These are phyloP conservation scores for Jaltomata sinuosa DNA, from an alignment of 257 asterid genomes.

Conservation along the genomic window DNA sequence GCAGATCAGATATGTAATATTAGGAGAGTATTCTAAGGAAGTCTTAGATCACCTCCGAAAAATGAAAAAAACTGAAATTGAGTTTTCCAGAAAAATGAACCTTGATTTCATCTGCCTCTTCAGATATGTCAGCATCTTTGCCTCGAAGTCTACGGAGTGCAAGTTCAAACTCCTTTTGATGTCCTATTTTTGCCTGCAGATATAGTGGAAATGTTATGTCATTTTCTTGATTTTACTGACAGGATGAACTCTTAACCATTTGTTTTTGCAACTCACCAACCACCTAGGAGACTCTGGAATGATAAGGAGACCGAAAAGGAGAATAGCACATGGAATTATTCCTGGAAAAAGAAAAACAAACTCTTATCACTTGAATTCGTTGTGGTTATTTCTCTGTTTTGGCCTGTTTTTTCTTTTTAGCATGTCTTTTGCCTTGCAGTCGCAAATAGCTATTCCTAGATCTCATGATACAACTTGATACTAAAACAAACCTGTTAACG, in stretches of 20 bases:
- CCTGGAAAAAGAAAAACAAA: conserved; percentile 40
- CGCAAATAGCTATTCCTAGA: not conserved
- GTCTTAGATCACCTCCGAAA: not conserved
- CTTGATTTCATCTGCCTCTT: conserved; percentile 79
- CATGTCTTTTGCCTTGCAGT: not conserved
- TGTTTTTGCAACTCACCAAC: conserved; percentile 44
- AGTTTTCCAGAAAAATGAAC: conserved; percentile 20
- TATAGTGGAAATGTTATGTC: not conserved
- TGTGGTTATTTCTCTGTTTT: not conserved
- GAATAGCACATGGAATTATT: conserved; percentile 62
- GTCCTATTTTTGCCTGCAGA: conserved; percentile 65
- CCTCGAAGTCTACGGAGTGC: conserved; percentile 67
- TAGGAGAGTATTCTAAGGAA: not conserved
- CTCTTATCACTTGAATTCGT: not conserved
- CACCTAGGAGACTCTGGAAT: conserved; percentile 96
- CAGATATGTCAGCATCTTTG: conserved; percentile 49
- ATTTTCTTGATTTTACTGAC: not conserved
- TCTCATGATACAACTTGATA: not conserved
- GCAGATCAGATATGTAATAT: not conserved
- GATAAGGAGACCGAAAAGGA: conserved; percentile 53
- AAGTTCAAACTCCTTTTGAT: conserved; percentile 59
- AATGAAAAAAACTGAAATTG: not conserved
- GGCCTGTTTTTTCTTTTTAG: not conserved
- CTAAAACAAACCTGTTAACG: conserved; percentile 48
- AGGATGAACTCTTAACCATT: not conserved